These are phyloP conservation scores for Spergularia bocconei DNA, from an alignment of 148 eudicot genomes.

Conservation along the genomic window DNA sequence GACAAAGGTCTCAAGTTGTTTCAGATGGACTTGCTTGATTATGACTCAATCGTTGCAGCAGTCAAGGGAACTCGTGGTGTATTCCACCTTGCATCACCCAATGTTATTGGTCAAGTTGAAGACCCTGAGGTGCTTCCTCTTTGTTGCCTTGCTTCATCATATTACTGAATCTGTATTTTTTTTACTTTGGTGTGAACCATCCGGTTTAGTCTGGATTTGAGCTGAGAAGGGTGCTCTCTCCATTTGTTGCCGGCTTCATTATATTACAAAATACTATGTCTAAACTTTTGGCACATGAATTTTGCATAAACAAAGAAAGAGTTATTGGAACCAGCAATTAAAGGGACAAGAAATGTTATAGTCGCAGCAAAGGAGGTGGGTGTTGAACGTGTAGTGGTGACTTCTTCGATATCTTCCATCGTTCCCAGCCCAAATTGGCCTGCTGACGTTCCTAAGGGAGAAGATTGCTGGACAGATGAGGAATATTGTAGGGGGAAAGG, in stretches of 20 bases:
- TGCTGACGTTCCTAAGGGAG: constrained; percentile 52
- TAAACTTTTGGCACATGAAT: not conserved
- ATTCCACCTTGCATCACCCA: constrained; percentile 79
- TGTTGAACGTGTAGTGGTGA: constrained; percentile 74
- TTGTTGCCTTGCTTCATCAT: no score
- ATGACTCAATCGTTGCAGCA: constrained; percentile 57
- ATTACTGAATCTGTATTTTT: no score
- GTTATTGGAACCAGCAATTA: constrained; percentile 68
- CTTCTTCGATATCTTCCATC: constrained; percentile 76
- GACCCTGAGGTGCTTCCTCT: constrained; percentile 59
- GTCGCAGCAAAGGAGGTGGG: constrained; percentile 73
- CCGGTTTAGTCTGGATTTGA: no score
- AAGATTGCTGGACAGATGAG: constrained; percentile 85
- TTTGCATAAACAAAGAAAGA: constrained; percentile 38
- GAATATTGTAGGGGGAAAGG: constrained; percentile 62
- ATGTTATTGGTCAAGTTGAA: constrained; percentile 50
- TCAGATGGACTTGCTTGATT: constrained; percentile 74
- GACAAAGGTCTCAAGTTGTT: constrained; percentile 46
- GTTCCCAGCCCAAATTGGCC: constrained; percentile 79
- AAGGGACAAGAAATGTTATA: constrained; percentile 76
- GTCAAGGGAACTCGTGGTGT: constrained; percentile 59
- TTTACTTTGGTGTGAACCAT: no score
- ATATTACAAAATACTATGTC: not conserved
- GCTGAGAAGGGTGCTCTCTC: constrained; percentile 31
- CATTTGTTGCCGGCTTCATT: not conserved